A percentile compares a stretch with the other conserved stretches of the same genome.
These are phyloP conservation scores for Hippophae tibetana DNA, from an alignment of 306 rosid genomes.

Conservation along the genomic window DNA sequence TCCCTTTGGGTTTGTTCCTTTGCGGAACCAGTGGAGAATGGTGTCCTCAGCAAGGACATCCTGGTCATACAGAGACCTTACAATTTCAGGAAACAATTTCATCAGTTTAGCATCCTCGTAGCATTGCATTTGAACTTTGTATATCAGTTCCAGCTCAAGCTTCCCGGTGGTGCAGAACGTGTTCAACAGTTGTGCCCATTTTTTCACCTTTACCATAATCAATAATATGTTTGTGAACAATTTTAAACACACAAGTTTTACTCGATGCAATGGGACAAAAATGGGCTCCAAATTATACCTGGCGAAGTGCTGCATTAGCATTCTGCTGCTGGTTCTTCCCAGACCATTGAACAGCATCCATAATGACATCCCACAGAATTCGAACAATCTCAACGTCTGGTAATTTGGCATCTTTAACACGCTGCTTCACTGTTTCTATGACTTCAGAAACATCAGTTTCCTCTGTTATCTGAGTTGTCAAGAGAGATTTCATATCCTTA, in stretches of 20 bases:
- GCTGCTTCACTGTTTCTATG: conserved; percentile 85
- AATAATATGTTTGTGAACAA: background rate
- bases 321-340: conserved; percentile 99
- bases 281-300: conserved; percentile 32
- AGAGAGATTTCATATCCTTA: conserved; percentile 89
- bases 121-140: conserved; percentile 99
- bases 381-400: conserved; percentile 78
- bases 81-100: conserved; percentile 88
- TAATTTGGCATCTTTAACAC: conserved; percentile 85
- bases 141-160: conserved; percentile 92
- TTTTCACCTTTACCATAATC: conserved; percentile 59
- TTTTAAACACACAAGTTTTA: background rate
- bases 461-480: conserved; percentile 88
- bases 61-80: conserved; percentile 88
- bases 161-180: conserved; percentile 86
- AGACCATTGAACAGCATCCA: conserved; percentile 99
- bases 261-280: background rate
- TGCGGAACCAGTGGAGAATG: conserved; percentile 87
- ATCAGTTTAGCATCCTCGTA: conserved; percentile 98
- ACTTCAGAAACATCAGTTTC: conserved; percentile 90
- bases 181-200: conserved; percentile 86
- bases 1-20: conserved; percentile 91
- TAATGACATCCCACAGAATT: conserved; percentile 86
- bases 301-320: conserved; percentile 95
- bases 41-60: conserved; percentile 98